Evolutionary conservation across 805 yeast species (phyloP).

Genomic region (Ascoidea rubescens): DNA sequence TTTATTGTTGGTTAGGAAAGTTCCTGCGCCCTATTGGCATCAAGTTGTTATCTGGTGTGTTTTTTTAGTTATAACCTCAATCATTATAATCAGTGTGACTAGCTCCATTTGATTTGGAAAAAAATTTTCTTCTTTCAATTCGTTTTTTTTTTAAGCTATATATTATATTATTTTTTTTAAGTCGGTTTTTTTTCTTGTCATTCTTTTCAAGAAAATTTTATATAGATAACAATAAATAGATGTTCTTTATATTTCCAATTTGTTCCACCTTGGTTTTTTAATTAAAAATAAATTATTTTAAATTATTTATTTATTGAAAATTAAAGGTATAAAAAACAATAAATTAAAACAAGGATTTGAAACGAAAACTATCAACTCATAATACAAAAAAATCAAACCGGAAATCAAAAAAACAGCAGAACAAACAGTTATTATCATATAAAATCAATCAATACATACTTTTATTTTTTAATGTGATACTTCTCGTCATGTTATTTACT

Average conservation of each 20-base stretch:
- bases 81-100: neutral
- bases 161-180: no score
- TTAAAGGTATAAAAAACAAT: neutral
- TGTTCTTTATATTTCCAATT: no score
- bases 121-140: neutral
- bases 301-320: no score
- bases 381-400: neutral
- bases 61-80: neutral
- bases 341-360: neutral
- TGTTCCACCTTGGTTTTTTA: no score
- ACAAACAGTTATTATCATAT: no score
- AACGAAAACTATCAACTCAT: no score
- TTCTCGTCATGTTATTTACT: slow-evolving; percentile 78
- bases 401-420: neutral
- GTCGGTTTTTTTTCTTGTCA: no score
- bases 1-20: neutral
- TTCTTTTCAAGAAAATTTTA: no score
- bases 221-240: no score
- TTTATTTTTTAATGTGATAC: slow-evolving; percentile 62
- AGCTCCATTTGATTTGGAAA: neutral
- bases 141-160: neutral
- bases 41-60: neutral
- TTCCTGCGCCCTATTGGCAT: neutral
- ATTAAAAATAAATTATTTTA: no score
- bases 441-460: slow-evolving; percentile 19